Percentiles rank a stretch among this genome's conserved stretches.
Evolutionary conservation across 2,329 filamentous ascomycete species (phyloP).

Genomic region (Trichoderma breve): DNA sequence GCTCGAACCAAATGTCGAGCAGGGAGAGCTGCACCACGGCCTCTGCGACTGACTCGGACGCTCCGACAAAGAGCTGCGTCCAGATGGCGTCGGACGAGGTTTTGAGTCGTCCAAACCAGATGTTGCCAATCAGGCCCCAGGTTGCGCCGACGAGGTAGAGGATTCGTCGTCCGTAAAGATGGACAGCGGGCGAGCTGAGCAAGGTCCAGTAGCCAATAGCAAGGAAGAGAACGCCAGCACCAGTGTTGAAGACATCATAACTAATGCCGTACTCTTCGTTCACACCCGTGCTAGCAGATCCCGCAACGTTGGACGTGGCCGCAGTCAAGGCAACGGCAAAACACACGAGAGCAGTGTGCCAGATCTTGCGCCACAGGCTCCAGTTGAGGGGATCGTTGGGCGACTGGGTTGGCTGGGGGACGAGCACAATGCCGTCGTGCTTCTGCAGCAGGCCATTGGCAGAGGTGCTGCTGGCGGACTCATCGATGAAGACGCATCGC

Average conservation of each 20-base stretch:
- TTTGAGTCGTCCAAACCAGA: slow-evolving; percentile 51
- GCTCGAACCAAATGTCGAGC: slow-evolving; percentile 57
- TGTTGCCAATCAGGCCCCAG: slow-evolving; percentile 48
- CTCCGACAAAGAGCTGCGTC: slow-evolving; percentile 57
- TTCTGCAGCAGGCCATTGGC: slow-evolving; percentile 29
- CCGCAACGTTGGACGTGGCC: slow-evolving; percentile 55
- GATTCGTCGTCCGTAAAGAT: slow-evolving; percentile 53
- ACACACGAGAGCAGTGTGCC: slow-evolving; percentile 51
- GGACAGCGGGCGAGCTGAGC: slow-evolving; percentile 51
- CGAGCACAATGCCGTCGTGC: slow-evolving; percentile 48
- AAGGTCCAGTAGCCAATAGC: slow-evolving; percentile 56
- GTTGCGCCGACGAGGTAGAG: slow-evolving; percentile 53
- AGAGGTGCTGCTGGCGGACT: slow-evolving; percentile 28
- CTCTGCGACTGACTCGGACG: slow-evolving; percentile 55
- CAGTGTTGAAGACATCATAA: slow-evolving; percentile 53
- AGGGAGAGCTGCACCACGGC: slow-evolving; percentile 56
- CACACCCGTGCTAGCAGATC: slow-evolving; percentile 50
- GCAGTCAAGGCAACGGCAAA: slow-evolving; percentile 55
- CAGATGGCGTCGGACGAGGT: slow-evolving; percentile 48
- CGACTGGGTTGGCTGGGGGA: slow-evolving; percentile 52
- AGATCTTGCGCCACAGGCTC: slow-evolving; percentile 46
- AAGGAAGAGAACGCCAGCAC: slow-evolving; percentile 55
- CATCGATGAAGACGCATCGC: slow-evolving; percentile 30
- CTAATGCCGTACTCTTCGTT: slow-evolving; percentile 50
- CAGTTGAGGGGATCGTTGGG: slow-evolving; percentile 55